phyloP scores from a whole-genome alignment of 495 filamentous ascomycete genomes.

The Penicillium odoratum region DNA sequence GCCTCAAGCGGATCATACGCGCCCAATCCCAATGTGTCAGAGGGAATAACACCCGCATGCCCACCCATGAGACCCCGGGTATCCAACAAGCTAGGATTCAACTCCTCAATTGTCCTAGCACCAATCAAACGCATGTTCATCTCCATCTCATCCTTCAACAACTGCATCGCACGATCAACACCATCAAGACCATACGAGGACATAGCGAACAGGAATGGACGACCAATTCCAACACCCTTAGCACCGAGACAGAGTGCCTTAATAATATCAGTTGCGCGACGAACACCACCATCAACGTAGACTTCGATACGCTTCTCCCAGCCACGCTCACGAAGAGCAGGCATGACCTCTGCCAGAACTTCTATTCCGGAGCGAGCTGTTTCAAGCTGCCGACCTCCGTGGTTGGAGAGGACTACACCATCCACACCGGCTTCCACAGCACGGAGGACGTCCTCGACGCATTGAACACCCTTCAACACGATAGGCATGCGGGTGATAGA shows the following conservation, averaged over 20 bases:
- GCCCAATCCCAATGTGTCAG: slow-evolving; percentile 63
- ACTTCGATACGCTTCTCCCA: slow-evolving; percentile 82
- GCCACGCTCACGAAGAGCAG: slow-evolving; percentile 78
- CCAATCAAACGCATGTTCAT: slow-evolving; percentile 98
- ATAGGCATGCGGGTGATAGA: slow-evolving; percentile 90
- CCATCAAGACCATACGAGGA: slow-evolving; percentile 81
- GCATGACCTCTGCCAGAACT: slow-evolving; percentile 95
- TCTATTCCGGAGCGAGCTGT: slow-evolving; percentile 97
- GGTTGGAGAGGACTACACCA: slow-evolving; percentile 89
- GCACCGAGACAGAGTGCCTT: slow-evolving; percentile 92
- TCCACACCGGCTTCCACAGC: slow-evolving; percentile 82
- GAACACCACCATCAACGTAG: slow-evolving; percentile 87
- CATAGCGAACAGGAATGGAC: slow-evolving; percentile 78
- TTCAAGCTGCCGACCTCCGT: slow-evolving; percentile 86
- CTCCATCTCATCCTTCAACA: slow-evolving; percentile 97
- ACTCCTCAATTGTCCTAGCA: slow-evolving; percentile 65
- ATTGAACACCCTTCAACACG: slow-evolving; percentile 92
- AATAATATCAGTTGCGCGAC: slow-evolving; percentile 85
- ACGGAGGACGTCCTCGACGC: slow-evolving; percentile 87
- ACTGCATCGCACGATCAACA: slow-evolving; percentile 81
- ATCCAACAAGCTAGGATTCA: slow-evolving; percentile 80
- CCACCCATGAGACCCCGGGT: slow-evolving; percentile 63
- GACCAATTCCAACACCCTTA: slow-evolving; percentile 80
- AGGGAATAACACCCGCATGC: slow-evolving; percentile 67
- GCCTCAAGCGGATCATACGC: slow-evolving; percentile 67